Evolutionary conservation across 176 grass and related monocot genomes (phyloP).

Genomic region (Carex scoparia): DNA sequence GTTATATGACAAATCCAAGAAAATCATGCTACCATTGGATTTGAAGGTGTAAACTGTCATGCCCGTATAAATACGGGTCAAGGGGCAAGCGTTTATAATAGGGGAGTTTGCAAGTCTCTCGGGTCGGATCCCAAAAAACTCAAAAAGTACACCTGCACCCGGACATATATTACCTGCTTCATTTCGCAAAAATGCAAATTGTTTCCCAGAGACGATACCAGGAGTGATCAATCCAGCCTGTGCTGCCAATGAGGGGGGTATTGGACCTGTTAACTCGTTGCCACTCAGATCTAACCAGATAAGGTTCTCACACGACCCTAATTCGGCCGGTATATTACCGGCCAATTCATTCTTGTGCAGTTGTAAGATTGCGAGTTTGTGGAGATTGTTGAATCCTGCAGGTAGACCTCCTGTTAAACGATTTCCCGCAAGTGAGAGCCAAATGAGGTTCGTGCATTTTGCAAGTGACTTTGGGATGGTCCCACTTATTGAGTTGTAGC

Average conservation of each 20-base stretch:
- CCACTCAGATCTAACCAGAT: conserved; percentile 94
- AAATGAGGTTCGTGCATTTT: conserved; percentile 66
- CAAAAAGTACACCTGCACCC: conserved; percentile 81
- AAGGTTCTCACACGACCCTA: conserved; percentile 73
- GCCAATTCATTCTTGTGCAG: conserved; percentile 67
- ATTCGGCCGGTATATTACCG: conserved; percentile 48
- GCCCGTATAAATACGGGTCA: conserved; percentile 79
- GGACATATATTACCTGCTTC: conserved; percentile 94
- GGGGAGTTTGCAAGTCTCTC: conserved; percentile 66
- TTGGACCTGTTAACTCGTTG: conserved; percentile 58
- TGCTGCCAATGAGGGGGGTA: conserved; percentile 45
- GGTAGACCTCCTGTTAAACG: conserved; percentile 54
- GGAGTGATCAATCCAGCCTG: conserved; percentile 66
- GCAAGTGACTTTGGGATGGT: conserved; percentile 55
- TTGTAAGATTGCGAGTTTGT: conserved; percentile 85
- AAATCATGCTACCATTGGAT: conserved; percentile 89
- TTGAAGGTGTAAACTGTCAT: conserved; percentile 58
- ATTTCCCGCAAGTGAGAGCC: conserved; percentile 80
- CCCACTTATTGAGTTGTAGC: conserved; percentile 75
- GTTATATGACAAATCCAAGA: conserved; percentile 92
- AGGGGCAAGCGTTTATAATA: conserved; percentile 51
- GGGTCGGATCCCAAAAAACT: conserved; percentile 75
- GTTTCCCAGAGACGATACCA: conserved; percentile 78
- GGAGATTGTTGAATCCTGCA: conserved; percentile 39
- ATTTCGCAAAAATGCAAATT: conserved; percentile 83